These are phyloP conservation scores for Ceratobasidium sp. DNA, from an alignment of 1,284 basidiomycete species.

Conservation along the genomic window DNA sequence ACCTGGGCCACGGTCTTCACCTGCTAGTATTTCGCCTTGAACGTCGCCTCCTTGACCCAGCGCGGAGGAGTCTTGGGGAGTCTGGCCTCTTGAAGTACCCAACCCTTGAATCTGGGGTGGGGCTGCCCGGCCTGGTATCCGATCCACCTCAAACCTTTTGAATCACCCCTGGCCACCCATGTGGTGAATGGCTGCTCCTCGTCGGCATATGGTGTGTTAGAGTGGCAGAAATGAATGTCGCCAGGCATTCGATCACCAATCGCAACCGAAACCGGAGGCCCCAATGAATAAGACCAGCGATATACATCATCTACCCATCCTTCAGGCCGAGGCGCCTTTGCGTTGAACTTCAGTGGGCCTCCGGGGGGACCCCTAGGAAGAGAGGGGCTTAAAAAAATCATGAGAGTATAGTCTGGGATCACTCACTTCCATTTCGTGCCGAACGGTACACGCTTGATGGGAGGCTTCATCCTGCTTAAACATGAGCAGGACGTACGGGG, in stretches of 20 bases:
- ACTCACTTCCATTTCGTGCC: not conserved
- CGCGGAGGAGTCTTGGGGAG: not conserved
- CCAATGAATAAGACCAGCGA: not conserved
- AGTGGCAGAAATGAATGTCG: not conserved
- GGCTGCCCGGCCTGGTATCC: not conserved
- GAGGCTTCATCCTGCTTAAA: not conserved
- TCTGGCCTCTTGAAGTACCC: not conserved
- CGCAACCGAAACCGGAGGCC: not conserved
- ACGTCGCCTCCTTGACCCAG: not conserved
- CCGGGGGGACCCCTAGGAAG: not conserved
- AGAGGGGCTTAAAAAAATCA: not conserved
- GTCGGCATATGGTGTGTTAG: not conserved
- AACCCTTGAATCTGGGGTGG: not conserved
- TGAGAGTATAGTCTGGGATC: not conserved
- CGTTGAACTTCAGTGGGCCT: not conserved
- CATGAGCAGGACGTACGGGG: not conserved
- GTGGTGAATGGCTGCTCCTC: not conserved
- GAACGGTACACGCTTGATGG: not conserved
- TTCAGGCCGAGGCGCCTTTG: not conserved
- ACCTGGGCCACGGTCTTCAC: too few species aligned
- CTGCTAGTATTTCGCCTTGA: not conserved
- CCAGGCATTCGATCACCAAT: not conserved
- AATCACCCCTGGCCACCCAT: not conserved
- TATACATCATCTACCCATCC: not conserved
- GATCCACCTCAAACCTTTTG: not conserved